Base-by-base conservation (phyloP, 257 asterid species). In the Thymus mandschuricus region DNA sequence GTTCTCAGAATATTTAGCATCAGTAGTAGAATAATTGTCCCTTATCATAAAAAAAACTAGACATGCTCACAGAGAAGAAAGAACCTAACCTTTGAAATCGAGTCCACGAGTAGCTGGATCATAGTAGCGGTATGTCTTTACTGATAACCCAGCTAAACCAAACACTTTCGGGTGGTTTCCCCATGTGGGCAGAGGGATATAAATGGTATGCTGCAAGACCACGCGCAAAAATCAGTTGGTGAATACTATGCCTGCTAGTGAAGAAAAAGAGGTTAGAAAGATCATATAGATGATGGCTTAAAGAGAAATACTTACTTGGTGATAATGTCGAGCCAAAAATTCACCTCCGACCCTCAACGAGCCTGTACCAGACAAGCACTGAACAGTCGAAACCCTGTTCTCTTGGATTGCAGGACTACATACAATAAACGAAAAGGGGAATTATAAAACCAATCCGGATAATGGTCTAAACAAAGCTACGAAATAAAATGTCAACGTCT, bases 331-430 rank as follows among this genome's bases (percentile, higher is more conserved):
- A 60, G 93, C 85, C 89, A 92, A 84, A 87, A 95, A 92, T 68
- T 92, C 99, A 60, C 84, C 98, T 81, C 96, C 99, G 76, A 95
- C 97, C 85, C 98, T 89, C 86, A 95, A 82, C 29, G 99, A 92
- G 68, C 99, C 99, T 31, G 98, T 92, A 54, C 99, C 99, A 70
- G 99, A 95, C 87, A 95, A 89, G 87, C 99, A 89, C 79, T 95
- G 97, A 64, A 92, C 98, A 41, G 99, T 95, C 41, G 97, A 88
- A 49, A 95, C 94, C 86, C 97, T 87, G 76, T 88, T 92, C 74
- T 92, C 97, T 80, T 60, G 93, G 81, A 95, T 82, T 27, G 98
- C 96, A 79, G 98, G 96, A 77, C 99, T 95, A 75, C 71, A 71
- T 57, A 69, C 80, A 80, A 58, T 66, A 88, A 68, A 61, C 3